Base-by-base conservation (phyloP, 371 early-diverging fungal species). In the Choanephora cucurbitarum region DNA sequence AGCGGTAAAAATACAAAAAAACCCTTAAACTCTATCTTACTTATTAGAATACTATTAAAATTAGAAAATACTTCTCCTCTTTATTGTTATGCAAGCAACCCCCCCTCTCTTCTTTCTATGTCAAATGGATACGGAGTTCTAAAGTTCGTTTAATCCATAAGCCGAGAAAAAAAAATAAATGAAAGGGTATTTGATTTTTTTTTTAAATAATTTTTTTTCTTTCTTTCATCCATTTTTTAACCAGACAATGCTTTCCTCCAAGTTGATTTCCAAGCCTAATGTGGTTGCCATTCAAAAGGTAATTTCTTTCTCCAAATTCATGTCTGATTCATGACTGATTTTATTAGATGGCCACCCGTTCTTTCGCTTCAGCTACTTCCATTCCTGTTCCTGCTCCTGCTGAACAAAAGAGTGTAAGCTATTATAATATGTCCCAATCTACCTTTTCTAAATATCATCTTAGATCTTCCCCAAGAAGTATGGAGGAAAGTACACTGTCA, bases 401-500 rank as follows among this genome's bases (percentile, higher is more conserved):
- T 49, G 49, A 49, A 49, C 49, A 49, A 49, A 49, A 49, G 49
- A 49, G 21, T 49, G 49, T 49, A 49, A 49, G 18, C 15, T 11
- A 49, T 2, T 7, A 1, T 5, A 22, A 5, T 2, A 19, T 34
- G 10, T 8, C 14, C 1, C 5, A 17, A 23, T 6, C 11, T 17
- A 13, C 33, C n/a, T n/a, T 15, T 31, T 34, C 37, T 49, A 31
- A 49, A 33, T 13, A 11, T 34, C 14, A 9, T 2, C 3, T 5
- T 49, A 49, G 49, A 49, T 49, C 39, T 49, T 49, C 39, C 49
- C 49, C 13, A 49, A 49, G 49, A 49, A 49, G 22, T 49, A 49
- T 14, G 49, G 49, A 49, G 49, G 49, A 49, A 49, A 49, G 49
- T 37, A 62, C 41, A 64, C 64, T 15, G 94, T 95, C 37, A 97